Evolutionary conservation across 192 early-diverging fungal genomes (phyloP).

Genomic region (Radiomyces spectabilis): DNA sequence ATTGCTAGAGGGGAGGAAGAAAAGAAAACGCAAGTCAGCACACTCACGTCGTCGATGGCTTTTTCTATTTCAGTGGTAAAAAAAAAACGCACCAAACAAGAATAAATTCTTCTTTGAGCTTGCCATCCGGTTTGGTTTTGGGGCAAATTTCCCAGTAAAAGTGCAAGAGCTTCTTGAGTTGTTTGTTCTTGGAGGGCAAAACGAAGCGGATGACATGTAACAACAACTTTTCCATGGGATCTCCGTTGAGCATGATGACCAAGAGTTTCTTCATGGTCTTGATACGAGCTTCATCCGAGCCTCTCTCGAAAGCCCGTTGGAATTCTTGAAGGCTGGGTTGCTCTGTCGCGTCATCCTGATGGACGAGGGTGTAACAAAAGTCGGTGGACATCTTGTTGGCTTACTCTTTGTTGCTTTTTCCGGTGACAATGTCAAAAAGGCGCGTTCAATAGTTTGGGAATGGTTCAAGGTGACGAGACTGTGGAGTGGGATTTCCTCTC

Average conservation of each 20-base stretch:
- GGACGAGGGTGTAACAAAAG: constrained; percentile 56
- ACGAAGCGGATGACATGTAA: constrained; percentile 99
- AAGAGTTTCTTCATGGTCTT: constrained; percentile 94
- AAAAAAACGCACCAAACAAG: constrained; percentile 71
- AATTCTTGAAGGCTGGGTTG: constrained; percentile 67
- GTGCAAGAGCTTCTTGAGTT: constrained; percentile 93
- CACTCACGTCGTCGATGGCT: no score
- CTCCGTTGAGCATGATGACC: constrained; percentile 86
- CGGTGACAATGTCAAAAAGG: no score
- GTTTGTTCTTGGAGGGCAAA: constrained; percentile 92
- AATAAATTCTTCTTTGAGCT: constrained; percentile 92
- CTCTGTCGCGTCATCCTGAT: constrained; percentile 55
- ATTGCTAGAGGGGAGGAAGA: constrained; percentile 50
- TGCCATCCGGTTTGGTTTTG: constrained; percentile 84
- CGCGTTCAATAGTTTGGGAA: no score
- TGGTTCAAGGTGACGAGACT: no score
- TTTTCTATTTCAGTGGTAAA: background rate
- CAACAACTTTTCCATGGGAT: constrained; percentile 79
- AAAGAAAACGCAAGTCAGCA: background rate
- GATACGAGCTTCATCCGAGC: constrained; percentile 86
- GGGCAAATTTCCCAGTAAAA: constrained; percentile 98
- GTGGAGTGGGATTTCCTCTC: no score
- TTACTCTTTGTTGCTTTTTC: no score
- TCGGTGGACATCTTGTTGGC: no score
- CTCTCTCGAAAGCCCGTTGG: constrained; percentile 76